Base-by-base conservation (phyloP, 1,284 basidiomycete genomes). In the Dichomitus squalens region DNA sequence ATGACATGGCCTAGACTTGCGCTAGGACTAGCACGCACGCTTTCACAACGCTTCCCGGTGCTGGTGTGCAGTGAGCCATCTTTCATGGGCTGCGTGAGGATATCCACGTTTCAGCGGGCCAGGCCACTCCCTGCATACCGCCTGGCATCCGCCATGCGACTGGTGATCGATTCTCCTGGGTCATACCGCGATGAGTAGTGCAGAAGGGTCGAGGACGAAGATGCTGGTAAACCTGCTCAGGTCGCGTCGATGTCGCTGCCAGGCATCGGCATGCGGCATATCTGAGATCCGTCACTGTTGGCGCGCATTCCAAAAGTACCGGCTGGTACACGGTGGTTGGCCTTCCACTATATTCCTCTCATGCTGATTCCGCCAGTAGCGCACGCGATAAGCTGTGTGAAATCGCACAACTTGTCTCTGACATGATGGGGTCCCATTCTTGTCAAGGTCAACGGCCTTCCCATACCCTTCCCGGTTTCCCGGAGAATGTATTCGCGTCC, bases 401-500 rank as follows among this genome's bases (percentile, higher is more conserved):
- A 66, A 33, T 41, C 29, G 47, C 49, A 50, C 43, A 44, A 59
- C 57, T 49, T 60, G 60, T 60, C 48, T 39, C 48, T 53, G 62
- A 61, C 51, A 59, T 55, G 57, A 40, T 63, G 59, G 52, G 55
- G 62, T 60, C 62, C 57, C 41, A 43, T 53, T 57, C 50, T 55
- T 62, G 57, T 60, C 58, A 63, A 63, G 60, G 64, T 49, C 49
- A 55, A 50, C 56, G 66, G 61, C 55, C 40, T 67, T 66, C 61
- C 61, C 66, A 61, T 56, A 46, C 44, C 52, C 57, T 43, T 49
- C 61, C 67, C 60, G 67, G 60, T 29, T 58, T 46, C 52, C 66
- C 66, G 67, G 70, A 66, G 59, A 65, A 66, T 69, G 64, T 62
- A 54, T 64, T 68, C 69, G 66, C 68, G 63, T 53, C 33, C 66